Conservation (phyloP, 345 rosid species). For the Corchorus capsularis region DNA sequence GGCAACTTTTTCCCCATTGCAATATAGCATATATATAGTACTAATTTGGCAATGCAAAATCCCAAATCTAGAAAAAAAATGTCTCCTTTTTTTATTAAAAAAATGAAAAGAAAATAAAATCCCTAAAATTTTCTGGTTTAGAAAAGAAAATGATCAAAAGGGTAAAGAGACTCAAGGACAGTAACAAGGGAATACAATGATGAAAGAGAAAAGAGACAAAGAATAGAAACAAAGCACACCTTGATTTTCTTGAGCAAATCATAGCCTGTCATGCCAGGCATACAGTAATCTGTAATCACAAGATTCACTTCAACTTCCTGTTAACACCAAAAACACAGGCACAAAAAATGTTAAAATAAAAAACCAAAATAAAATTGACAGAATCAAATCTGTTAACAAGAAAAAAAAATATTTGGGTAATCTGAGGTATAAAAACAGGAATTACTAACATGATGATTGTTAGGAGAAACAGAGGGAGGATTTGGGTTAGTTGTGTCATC, state of each 20-base stretch:
- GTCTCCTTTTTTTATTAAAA: not conserved
- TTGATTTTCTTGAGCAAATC: conserved; percentile 77
- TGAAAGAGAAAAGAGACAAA: conserved; percentile 8
- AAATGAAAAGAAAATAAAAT: not conserved
- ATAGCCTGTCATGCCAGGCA: conserved; percentile 92
- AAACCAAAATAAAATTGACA: conserved; percentile 1
- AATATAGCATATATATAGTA: not conserved
- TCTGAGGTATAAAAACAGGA: not conserved
- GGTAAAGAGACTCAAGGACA: conserved; percentile 8
- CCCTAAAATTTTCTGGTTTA: not conserved
- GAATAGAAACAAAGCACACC: conserved; percentile 31
- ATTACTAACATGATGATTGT: conserved; percentile 38
- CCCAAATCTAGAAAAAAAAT: conserved; percentile 2
- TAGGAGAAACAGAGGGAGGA: conserved; percentile 32
- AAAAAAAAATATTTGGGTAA: not conserved
- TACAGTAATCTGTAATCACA: conserved; percentile 74
- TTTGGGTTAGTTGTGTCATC: conserved; percentile 32
- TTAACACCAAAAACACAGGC: conserved; percentile 6
- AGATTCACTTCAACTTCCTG: conserved; percentile 65
- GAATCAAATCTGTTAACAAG: not conserved
- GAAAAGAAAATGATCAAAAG: conserved; percentile 4
- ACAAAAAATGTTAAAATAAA: conserved; percentile 2
- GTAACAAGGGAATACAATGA: conserved; percentile 28
- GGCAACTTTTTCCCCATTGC: not conserved
- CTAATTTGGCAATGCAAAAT: conserved; percentile 11